Conservation (phyloP, 2,329 filamentous ascomycete species). For the Stagonosporopsis cucurbitacearum region DNA sequence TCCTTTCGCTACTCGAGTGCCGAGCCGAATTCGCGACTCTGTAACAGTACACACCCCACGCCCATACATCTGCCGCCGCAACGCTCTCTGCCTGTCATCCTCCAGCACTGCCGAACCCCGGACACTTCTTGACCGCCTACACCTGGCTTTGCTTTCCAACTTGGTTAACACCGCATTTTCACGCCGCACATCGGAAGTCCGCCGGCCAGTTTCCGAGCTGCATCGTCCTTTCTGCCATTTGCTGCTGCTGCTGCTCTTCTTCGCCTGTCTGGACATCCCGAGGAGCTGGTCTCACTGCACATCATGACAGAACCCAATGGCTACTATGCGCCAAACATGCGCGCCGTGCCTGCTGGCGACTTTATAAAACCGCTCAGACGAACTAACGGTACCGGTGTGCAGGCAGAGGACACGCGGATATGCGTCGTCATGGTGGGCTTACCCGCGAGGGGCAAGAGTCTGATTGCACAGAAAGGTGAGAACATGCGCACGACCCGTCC, state of each 20-base stretch:
- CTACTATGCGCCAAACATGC: conserved; percentile 49
- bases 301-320: conserved; percentile 47
- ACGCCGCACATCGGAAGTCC: conserved; percentile 39
- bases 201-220: conserved; percentile 38
- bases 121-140: conserved; percentile 28
- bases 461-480: conserved; percentile 95
- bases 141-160: conserved; percentile 5
- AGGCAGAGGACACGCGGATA: conserved; percentile 95
- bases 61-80: conserved; percentile 33
- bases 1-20: conserved; percentile 44
- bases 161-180: conserved; percentile 22
- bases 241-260: conserved; percentile 22
- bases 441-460: conserved; percentile 93
- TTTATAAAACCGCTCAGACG: conserved; percentile 53
- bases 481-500: not conserved
- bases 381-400: conserved; percentile 71
- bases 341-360: conserved; percentile 51
- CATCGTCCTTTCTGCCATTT: conserved; percentile 29
- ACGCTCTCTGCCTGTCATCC: conserved; percentile 17
- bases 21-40: conserved; percentile 41
- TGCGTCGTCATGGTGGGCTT: conserved; percentile 99
- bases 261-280: conserved; percentile 21
- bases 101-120: conserved; percentile 11
- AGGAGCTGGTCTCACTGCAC: conserved; percentile 38
- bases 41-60: conserved; percentile 35